Percentiles rank a stretch among this genome's conserved stretches.
phyloP scores from a whole-genome alignment of 2,329 filamentous ascomycete species.

The Cladosporium sp. region DNA sequence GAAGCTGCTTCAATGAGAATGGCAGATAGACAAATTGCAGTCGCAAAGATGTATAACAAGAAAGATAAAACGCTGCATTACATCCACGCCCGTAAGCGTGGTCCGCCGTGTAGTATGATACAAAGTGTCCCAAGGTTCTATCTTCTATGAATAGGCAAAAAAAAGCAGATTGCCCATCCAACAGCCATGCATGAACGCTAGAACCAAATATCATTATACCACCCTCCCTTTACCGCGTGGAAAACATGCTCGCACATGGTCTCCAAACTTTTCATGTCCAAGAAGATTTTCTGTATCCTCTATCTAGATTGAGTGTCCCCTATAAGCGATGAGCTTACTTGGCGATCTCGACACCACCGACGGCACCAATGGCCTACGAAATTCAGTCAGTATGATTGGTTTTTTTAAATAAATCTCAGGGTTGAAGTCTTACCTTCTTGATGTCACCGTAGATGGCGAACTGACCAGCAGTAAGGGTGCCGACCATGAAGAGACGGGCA shows the following conservation, averaged over 20 bases:
- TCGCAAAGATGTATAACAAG: background rate
- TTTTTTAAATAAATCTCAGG: slow-evolving; percentile 9
- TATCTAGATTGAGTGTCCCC: background rate
- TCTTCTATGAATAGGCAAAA: slow-evolving; percentile 16
- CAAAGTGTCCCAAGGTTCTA: slow-evolving; percentile 18
- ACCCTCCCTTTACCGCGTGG: background rate
- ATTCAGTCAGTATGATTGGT: slow-evolving; percentile 13
- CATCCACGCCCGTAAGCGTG: slow-evolving; percentile 19
- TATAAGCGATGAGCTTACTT: slow-evolving; percentile 22
- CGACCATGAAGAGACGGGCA: slow-evolving; percentile 74
- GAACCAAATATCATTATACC: slow-evolving; percentile 16
- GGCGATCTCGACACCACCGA: slow-evolving; percentile 72
- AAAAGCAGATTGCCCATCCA: slow-evolving; percentile 11
- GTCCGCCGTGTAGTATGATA: slow-evolving; percentile 19
- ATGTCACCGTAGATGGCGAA: slow-evolving; percentile 86
- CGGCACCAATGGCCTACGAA: slow-evolving; percentile 57
- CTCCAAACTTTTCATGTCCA: slow-evolving; percentile 3
- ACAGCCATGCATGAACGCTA: slow-evolving; percentile 19
- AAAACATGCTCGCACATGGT: slow-evolving; percentile 5
- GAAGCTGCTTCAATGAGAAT: background rate
- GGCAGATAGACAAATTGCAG: background rate
- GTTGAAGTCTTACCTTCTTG: slow-evolving; percentile 55
- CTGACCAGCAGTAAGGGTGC: slow-evolving; percentile 75
- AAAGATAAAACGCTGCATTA: slow-evolving; percentile 19
- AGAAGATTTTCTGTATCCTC: slow-evolving; percentile 12